Evolutionary conservation across 1,139 yeast species (phyloP), one percentile per base, ranked within the genome.

Genomic region (Blastobotrys arbuscula): DNA sequence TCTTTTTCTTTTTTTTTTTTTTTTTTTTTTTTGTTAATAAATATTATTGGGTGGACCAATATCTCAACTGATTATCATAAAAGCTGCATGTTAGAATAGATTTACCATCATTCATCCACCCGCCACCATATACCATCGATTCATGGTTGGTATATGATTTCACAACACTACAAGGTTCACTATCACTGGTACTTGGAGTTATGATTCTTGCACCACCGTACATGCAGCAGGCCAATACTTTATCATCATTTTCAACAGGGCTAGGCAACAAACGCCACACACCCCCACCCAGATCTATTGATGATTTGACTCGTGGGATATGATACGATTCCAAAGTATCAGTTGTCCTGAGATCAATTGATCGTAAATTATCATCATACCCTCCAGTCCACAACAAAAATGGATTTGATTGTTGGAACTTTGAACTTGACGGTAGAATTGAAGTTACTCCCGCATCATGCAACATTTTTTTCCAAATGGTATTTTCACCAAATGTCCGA

Each of bases 121-220:
- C 96, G 3, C 95, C 96, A 0, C 97, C 97, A 61, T 92, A 92
- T 47, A 92, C 89, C 88, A 92, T 92, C 56, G 96, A 87, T 43
- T 81, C 82, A 63, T 92, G 97, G 21, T 84, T 85, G 26, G 76
- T 77, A 54, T 82, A 83, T 62, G 82, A 78, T 53, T 74, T 76
- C 21, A 72, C 66, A 3, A 64, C 60, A 0, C 83, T 78, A 10
- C 69, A 66, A 12, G 77, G 73, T 5, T 71, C 38, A 28, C 3
- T 9, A 3, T 18, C 39, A 35, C 10, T 10, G 3, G 8, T 10
- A 35, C 13, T n/a, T 4, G 42, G 19, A 39, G n/a, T 21, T 0
- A 86, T 66, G 1, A 89, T 70, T 50, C 90, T 73, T 0, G 96
- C 96, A 13, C 98, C 98, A 58, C 88, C 92, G 60, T 92, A 90